Evolutionary conservation across 306 rosid genomes (phyloP).

Genomic region (Chamaecrista fasciculata): DNA sequence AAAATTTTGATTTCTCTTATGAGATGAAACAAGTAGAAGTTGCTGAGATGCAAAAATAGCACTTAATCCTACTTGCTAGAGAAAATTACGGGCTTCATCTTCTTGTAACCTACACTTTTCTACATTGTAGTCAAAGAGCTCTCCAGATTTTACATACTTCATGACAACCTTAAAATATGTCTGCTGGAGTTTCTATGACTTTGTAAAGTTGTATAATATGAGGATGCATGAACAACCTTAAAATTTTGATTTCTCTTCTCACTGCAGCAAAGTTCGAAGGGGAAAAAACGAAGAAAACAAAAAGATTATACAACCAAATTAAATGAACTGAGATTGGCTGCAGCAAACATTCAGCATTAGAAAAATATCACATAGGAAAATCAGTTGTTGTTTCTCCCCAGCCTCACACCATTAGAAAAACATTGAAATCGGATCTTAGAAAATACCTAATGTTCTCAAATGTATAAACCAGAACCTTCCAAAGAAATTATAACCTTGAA

Average conservation of each 20-base stretch:
- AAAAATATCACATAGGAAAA: slow-evolving; percentile 9
- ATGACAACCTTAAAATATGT: slow-evolving; percentile 79
- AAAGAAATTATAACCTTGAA: not conserved
- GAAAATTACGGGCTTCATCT: slow-evolving; percentile 91
- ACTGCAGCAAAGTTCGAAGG: slow-evolving; percentile 55
- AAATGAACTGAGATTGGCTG: not conserved
- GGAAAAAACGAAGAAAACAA: not conserved
- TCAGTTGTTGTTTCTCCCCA: slow-evolving; percentile 19
- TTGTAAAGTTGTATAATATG: slow-evolving; percentile 86
- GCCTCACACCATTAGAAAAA: not conserved
- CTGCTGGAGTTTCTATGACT: slow-evolving; percentile 82
- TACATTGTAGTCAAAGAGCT: slow-evolving; percentile 88
- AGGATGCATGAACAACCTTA: slow-evolving; percentile 93
- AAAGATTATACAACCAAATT: not conserved
- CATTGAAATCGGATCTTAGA: not conserved
- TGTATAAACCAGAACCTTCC: slow-evolving; percentile 1
- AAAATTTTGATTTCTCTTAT: too few species aligned
- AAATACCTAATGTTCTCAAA: not conserved
- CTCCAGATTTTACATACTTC: slow-evolving; percentile 90
- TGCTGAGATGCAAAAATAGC: slow-evolving; percentile 13
- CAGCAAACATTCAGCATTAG: slow-evolving; percentile 2
- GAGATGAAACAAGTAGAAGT: slow-evolving; percentile 2
- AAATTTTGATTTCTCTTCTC: slow-evolving; percentile 82
- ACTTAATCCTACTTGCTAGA: slow-evolving; percentile 72
- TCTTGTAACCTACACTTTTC: slow-evolving; percentile 94